A percentile compares a stretch with the other conserved stretches of the same genome.
Evolutionary conservation across 2,329 filamentous ascomycete species (phyloP).

Genomic region (Fusarium nematophilum): DNA sequence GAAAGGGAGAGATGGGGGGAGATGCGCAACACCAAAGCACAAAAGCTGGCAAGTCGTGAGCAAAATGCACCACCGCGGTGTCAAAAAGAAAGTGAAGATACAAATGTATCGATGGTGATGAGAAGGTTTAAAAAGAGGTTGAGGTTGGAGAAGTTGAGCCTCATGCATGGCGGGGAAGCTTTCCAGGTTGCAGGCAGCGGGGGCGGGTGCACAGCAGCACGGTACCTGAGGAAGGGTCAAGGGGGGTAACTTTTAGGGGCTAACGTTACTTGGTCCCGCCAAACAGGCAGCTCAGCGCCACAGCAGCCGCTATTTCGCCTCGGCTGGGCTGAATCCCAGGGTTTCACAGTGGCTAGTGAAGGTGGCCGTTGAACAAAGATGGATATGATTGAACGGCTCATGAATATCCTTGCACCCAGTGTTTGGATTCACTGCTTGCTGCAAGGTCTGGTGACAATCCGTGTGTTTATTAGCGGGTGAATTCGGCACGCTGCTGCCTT

Average conservation of each 20-base stretch:
- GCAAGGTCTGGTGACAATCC: too few species aligned
- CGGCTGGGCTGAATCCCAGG: background rate
- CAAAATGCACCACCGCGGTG: background rate
- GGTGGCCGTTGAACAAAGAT: too few species aligned
- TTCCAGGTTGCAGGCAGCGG: background rate
- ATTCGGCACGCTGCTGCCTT: too few species aligned
- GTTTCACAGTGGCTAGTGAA: background rate
- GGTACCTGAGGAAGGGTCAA: slow-evolving; percentile 5
- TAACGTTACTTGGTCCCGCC: slow-evolving; percentile 10
- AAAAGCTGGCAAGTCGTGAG: background rate
- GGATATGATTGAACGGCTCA: too few species aligned
- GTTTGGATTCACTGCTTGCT: too few species aligned
- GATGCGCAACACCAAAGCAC: background rate
- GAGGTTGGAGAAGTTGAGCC: slow-evolving; percentile 29
- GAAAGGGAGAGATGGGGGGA: background rate
- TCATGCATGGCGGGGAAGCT: slow-evolving; percentile 18
- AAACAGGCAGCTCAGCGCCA: slow-evolving; percentile 23
- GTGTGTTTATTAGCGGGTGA: too few species aligned
- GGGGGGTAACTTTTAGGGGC: too few species aligned
- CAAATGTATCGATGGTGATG: slow-evolving; percentile 33
- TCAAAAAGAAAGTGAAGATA: slow-evolving; percentile 21
- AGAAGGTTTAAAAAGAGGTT: slow-evolving; percentile 17
- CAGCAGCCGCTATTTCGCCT: slow-evolving; percentile 5
- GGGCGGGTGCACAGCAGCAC: slow-evolving; percentile 1
- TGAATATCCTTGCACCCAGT: too few species aligned